Evolutionary conservation across 306 rosid species (phyloP), one percentile per base, ranked within the genome.

Genomic region (Lupinus albus): DNA sequence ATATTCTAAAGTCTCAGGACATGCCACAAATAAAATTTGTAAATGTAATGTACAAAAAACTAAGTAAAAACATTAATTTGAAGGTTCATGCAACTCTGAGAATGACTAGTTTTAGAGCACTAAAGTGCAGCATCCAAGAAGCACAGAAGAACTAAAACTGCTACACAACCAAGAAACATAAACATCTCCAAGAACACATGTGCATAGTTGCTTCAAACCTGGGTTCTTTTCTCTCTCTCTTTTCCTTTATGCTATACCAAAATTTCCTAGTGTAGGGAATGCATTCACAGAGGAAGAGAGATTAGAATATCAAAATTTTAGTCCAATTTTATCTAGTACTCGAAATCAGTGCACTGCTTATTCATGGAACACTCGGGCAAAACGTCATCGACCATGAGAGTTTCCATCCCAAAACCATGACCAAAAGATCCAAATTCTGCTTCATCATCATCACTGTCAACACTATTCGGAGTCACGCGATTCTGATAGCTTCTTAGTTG

Each of bases 381-480:
- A 25, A 25, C 30, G 4, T 25, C 30, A 25, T 4, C 30, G 2
- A 75, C 50, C 47, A 77, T 71, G 52, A 82, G 2, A 55, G 83
- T 77, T 32, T 82, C 76, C 36, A 62, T 74, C 70, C 96, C 88
- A 28, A 84, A 93, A 25, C 30, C 30, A 2, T 81, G 80, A 13
- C 88, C 61, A 3, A 86, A 36, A 44, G 84, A 81, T 61, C 90
- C 96, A 17, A 89, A 86, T 62, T 88, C 86, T 7, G n/a, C 64
- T 76, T 83, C 97, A n/a, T 93, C 98, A 48, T 87, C 88, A 47
- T 93, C 97, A 20, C 97, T 93, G 51, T 88, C 97, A 45, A 86
- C 11, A 10, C 15, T 33, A 44, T 57, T 73, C 18, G 91, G 97
- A 53, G 88, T 88, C 48, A 62, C 91, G 2, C 94, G 96, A 61